A percentile compares a stretch with the other conserved stretches of the same genome.
Evolutionary conservation across 2,329 filamentous ascomycete genomes (phyloP).

Genomic region (Pleurostoma richardsiae): DNA sequence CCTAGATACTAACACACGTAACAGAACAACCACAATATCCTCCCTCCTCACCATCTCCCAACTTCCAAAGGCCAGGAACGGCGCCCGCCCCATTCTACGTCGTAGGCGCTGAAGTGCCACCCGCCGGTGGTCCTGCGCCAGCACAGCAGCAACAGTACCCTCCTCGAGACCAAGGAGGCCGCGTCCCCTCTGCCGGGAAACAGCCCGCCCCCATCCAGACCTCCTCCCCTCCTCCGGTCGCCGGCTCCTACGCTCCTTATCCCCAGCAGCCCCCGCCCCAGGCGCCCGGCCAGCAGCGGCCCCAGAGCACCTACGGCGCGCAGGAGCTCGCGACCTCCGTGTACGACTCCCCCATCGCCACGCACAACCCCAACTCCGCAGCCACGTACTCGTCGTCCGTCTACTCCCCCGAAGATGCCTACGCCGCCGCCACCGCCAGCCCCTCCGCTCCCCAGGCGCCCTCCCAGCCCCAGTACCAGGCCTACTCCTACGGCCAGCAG

Average conservation of each 20-base stretch:
- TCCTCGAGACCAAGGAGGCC: constrained; percentile 45
- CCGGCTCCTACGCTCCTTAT: constrained; percentile 43
- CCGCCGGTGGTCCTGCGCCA: constrained; percentile 17
- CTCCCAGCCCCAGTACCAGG: constrained; percentile 30
- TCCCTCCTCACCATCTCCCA: constrained; percentile 44
- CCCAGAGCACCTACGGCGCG: constrained; percentile 64
- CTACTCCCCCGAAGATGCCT: constrained; percentile 43
- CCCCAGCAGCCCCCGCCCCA: constrained; percentile 29
- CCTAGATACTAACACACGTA: constrained; percentile 17
- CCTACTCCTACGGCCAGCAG: constrained; percentile 25
- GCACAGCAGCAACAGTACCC: constrained; percentile 42
- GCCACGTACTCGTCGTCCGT: constrained; percentile 40
- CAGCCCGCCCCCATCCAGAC: constrained; percentile 47
- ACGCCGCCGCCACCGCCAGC: constrained; percentile 21
- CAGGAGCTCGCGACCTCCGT: constrained; percentile 75
- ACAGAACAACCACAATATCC: constrained; percentile 31
- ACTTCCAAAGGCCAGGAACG: constrained; percentile 48
- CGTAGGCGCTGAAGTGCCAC: constrained; percentile 49
- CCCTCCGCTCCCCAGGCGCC: constrained; percentile 18
- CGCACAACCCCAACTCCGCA: constrained; percentile 39
- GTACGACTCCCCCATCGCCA: constrained; percentile 67
- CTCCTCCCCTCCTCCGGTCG: constrained; percentile 43
- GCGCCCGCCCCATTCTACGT: constrained; percentile 61
- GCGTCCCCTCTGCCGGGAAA: constrained; percentile 39
- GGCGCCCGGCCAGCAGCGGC: constrained; percentile 39